These are phyloP conservation scores for Cymbidium sinense DNA, from an alignment of 106 monocot species.

Conservation along the genomic window DNA sequence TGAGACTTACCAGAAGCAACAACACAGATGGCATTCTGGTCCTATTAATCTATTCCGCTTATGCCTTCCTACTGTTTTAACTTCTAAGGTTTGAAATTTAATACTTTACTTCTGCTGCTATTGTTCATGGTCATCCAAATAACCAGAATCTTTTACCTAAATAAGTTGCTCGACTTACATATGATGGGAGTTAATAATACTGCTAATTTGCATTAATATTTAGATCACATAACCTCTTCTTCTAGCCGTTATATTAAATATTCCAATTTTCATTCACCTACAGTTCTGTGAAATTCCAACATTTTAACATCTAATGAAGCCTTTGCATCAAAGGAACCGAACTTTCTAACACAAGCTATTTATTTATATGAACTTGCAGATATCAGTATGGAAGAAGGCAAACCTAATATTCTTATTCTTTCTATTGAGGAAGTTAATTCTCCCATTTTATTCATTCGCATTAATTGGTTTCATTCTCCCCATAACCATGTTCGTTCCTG, in stretches of 20 bases:
- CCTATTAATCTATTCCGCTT: constrained; percentile 25
- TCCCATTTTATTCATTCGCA: constrained; percentile 79
- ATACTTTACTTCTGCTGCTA: not conserved
- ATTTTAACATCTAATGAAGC: too few relatives aligned
- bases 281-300: too few relatives aligned
- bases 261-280: too few relatives aligned
- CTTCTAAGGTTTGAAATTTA: constrained; percentile 17
- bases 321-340: too few relatives aligned
- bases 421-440: constrained; percentile 61
- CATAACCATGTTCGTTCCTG: constrained; percentile 58
- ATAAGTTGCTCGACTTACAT: too few relatives aligned
- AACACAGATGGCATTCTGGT: constrained; percentile 28
- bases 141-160: not conserved
- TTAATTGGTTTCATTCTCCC: constrained; percentile 62
- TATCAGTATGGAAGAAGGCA: constrained; percentile 54
- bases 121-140: not conserved
- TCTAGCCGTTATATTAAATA: too few relatives aligned
- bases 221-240: too few relatives aligned
- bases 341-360: too few relatives aligned
- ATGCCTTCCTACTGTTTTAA: constrained; percentile 20
- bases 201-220: too few relatives aligned
- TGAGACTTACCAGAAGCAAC: constrained; percentile 20
- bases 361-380: constrained; percentile 17
- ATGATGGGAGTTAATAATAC: too few relatives aligned
- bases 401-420: constrained; percentile 65